phyloP scores from a whole-genome alignment of 305 asterid genomes.

The Fraxinus ornus region DNA sequence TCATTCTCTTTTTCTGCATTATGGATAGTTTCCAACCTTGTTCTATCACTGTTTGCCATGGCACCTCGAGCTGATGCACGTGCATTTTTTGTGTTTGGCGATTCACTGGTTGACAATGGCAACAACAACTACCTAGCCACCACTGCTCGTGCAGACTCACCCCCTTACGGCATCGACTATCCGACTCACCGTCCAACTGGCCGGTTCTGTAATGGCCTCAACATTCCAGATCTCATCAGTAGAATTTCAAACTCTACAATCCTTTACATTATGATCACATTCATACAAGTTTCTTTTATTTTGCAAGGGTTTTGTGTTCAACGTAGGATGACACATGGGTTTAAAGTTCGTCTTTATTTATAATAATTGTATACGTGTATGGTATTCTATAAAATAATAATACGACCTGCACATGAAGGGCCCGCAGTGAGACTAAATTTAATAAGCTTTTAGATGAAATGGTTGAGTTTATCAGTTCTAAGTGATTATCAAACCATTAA shows the following conservation, averaged over 20 bases:
- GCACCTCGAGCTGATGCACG: slow-evolving; percentile 38
- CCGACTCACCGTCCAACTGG: slow-evolving; percentile 65
- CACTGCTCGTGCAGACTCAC: slow-evolving; percentile 60
- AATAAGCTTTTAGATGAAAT: neutral
- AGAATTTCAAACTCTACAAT: neutral
- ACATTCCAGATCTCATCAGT: slow-evolving; percentile 70
- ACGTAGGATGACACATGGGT: neutral
- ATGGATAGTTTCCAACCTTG: slow-evolving; percentile 30
- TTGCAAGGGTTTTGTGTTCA: neutral
- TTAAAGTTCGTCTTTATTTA: neutral
- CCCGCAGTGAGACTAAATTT: neutral
- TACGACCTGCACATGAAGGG: neutral
- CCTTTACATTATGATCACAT: neutral
- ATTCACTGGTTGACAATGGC: slow-evolving; percentile 72
- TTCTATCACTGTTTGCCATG: slow-evolving; percentile 28
- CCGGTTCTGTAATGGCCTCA: slow-evolving; percentile 74
- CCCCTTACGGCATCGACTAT: slow-evolving; percentile 69
- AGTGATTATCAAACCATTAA: neutral
- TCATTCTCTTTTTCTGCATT: slow-evolving; percentile 22
- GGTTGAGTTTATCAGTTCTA: too few relatives aligned
- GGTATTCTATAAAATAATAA: too few relatives aligned
- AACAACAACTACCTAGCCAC: slow-evolving; percentile 61
- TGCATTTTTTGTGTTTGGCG: slow-evolving; percentile 71
- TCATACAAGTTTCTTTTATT: neutral
- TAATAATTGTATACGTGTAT: neutral